These are phyloP conservation scores for Phytophthora capsici DNA, from an alignment of 352 stramenopile genomes.

Conservation along the genomic window DNA sequence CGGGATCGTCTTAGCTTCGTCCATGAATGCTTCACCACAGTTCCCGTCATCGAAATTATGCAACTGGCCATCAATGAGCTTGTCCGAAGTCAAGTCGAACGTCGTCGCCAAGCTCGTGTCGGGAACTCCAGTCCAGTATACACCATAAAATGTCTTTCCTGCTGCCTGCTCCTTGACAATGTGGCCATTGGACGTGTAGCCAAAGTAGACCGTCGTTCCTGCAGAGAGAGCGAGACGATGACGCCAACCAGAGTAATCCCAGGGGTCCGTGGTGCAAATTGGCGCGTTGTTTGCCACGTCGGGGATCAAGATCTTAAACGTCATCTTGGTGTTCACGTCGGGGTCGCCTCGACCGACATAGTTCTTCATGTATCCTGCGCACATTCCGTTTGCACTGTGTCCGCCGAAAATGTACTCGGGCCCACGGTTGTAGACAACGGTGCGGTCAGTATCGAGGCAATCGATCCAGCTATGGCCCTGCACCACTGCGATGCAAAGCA, in stretches of 20 bases:
- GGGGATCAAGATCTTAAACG: conserved; percentile 64
- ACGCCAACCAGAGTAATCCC: conserved; percentile 50
- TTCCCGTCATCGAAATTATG: conserved; percentile 78
- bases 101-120: conserved; percentile 49
- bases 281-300: conserved; percentile 44
- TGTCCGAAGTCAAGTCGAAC: conserved; percentile 56
- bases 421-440: conserved; percentile 63
- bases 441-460: conserved; percentile 66
- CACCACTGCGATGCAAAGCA: conserved; percentile 20
- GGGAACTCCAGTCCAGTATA: conserved; percentile 63
- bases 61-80: conserved; percentile 66
- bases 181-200: conserved; percentile 73
- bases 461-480: conserved; percentile 72
- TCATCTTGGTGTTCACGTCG: conserved; percentile 48
- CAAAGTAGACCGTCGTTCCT: conserved; percentile 62
- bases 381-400: conserved; percentile 50
- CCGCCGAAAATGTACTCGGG: conserved; percentile 64
- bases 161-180: conserved; percentile 66
- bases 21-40: conserved; percentile 55
- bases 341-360: conserved; percentile 57
- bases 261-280: conserved; percentile 39
- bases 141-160: conserved; percentile 58
- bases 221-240: conserved; percentile 47
- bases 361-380: conserved; percentile 71
- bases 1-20: conserved; percentile 45